phyloP scores from a whole-genome alignment of 2,329 filamentous ascomycete species.

The Fusarium nodosum region DNA sequence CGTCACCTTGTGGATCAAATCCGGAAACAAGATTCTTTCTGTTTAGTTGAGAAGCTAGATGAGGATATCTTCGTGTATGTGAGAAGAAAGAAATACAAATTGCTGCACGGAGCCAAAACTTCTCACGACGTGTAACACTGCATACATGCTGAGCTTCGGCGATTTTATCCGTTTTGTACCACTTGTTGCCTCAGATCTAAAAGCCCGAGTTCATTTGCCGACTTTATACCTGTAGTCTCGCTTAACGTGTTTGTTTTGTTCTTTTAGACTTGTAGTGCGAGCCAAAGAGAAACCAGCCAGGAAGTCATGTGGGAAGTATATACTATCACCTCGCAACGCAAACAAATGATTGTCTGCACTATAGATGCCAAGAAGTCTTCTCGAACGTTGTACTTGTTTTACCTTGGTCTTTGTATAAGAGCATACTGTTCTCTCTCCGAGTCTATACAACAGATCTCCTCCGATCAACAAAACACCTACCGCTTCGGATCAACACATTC shows the following conservation, averaged over 20 bases:
- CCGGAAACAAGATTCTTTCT: slow-evolving; percentile 51
- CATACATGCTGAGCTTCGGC: slow-evolving; percentile 16
- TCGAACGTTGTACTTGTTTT: slow-evolving; percentile 18
- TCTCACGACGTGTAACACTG: slow-evolving; percentile 6
- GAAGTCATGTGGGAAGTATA: slow-evolving; percentile 3
- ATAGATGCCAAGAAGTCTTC: slow-evolving; percentile 3
- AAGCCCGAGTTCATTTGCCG: slow-evolving; percentile 29
- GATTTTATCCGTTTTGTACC: slow-evolving; percentile 19
- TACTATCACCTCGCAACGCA: slow-evolving; percentile 22
- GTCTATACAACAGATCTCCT: neutral
- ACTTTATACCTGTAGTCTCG: slow-evolving; percentile 6
- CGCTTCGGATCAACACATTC: neutral
- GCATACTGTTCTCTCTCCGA: neutral
- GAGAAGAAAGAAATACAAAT: neutral
- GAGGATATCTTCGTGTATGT: neutral
- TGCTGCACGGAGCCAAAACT: neutral
- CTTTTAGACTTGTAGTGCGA: slow-evolving; percentile 6
- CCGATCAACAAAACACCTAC: neutral
- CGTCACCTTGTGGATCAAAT: slow-evolving; percentile 58
- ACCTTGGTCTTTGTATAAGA: slow-evolving; percentile 15
- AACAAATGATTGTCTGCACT: slow-evolving; percentile 11
- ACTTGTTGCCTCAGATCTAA: slow-evolving; percentile 29
- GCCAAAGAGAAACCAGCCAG: slow-evolving; percentile 1
- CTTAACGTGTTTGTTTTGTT: slow-evolving; percentile 15
- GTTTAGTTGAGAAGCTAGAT: slow-evolving; percentile 13